phyloP scores from a whole-genome alignment of 208 protist genomes.

The Acanthamoeba castellanii region DNA sequence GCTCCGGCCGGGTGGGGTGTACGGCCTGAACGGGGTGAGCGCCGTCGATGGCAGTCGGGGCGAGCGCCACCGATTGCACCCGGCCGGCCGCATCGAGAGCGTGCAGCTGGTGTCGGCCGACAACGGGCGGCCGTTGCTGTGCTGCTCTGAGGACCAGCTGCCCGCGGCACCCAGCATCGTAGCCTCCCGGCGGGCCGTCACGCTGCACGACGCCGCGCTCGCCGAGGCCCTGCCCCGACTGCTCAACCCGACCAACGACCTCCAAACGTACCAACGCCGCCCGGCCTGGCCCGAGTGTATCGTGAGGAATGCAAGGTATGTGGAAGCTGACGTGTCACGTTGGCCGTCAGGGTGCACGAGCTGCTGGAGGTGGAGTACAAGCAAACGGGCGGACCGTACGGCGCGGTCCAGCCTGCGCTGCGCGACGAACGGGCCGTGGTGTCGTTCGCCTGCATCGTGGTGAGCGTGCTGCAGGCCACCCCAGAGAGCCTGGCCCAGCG shows the following conservation, averaged over 20 bases:
- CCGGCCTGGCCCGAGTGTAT: too few species aligned
- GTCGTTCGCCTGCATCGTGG: conserved; percentile 26
- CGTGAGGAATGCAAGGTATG: background rate
- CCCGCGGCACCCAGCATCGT: background rate
- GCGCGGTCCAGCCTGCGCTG: background rate
- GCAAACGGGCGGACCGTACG: background rate
- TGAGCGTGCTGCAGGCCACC: background rate
- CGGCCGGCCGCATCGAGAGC: conserved; percentile 25
- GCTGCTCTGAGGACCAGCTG: background rate
- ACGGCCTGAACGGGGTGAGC: background rate
- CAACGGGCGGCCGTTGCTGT: background rate
- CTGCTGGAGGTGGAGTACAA: conserved; percentile 19
- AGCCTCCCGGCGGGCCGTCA: background rate
- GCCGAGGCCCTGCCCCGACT: background rate
- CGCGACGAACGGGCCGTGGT: conserved; percentile 12
- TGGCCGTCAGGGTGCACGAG: background rate
- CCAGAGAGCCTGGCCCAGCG: background rate
- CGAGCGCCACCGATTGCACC: background rate
- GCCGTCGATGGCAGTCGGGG: background rate
- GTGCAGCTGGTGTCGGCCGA: background rate
- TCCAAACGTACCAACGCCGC: background rate
- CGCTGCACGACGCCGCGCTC: background rate
- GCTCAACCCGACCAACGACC: background rate
- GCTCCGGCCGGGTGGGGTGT: background rate
- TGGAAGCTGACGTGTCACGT: background rate